phyloP scores from a whole-genome alignment of 495 filamentous ascomycete species.

The Bathelium albidoporum region DNA sequence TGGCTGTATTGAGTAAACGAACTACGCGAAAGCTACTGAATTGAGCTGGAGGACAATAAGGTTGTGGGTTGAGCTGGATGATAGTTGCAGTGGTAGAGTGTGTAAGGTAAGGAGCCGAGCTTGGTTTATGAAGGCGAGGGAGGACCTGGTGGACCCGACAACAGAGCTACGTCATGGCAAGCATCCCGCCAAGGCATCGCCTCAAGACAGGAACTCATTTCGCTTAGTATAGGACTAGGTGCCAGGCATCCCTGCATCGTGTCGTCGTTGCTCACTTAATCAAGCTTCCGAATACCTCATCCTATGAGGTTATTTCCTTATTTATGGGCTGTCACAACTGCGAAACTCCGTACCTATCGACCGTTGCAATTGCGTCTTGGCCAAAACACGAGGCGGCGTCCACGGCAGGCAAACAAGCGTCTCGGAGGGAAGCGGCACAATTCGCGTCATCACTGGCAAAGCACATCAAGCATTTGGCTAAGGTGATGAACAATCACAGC shows the following conservation, averaged over 20 bases:
- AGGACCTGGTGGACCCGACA: not conserved
- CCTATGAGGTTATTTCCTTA: no score
- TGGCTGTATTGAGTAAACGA: slow-evolving; percentile 12
- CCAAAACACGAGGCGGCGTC: not conserved
- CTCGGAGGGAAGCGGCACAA: not conserved
- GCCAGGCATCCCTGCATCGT: not conserved
- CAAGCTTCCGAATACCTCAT: no score
- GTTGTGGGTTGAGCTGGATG: not conserved
- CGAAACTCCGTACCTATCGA: no score
- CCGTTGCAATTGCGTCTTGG: no score
- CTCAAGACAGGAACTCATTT: not conserved
- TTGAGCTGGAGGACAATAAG: not conserved
- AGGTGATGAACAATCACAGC: not conserved
- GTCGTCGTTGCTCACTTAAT: not conserved
- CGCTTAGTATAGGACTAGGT: not conserved
- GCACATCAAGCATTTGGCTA: not conserved
- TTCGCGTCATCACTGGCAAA: not conserved
- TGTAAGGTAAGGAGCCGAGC: not conserved
- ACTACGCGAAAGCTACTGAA: not conserved
- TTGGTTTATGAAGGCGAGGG: not conserved
- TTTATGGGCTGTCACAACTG: no score
- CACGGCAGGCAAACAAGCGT: not conserved
- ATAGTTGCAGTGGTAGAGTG: not conserved
- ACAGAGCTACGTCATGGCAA: not conserved
- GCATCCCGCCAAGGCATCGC: not conserved